Base-by-base conservation (phyloP, 2,329 filamentous ascomycete genomes). In the Xylariaceae sp. region DNA sequence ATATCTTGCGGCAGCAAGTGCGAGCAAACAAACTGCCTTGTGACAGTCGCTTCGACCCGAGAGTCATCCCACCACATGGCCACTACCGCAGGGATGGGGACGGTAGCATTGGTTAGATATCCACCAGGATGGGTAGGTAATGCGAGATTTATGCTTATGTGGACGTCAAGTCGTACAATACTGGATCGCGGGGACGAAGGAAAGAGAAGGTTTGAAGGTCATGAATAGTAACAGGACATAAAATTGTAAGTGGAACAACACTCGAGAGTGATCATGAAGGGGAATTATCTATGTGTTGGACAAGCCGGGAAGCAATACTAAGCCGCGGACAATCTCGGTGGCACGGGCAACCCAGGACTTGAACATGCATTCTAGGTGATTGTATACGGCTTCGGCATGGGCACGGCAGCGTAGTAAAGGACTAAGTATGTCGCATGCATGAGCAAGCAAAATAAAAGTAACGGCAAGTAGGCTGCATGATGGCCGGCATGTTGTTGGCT, bases 11-110 rank as follows among this genome's bases (percentile, higher is more conserved):
- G 74, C 36, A 76, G 69, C 32, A 89, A 70, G 44, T 85, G 77
- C 31, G 78, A 78, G 38, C 75, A 72, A 47, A 89, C 78, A 56
- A 82, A 89, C 43, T 79, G 69, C 48, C 78, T 72, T 42, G 81
- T 87, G 53, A 89, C 81, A 44, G 81, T 85, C 41, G 74, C 69
- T 55, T 85, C 77, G 57, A 89, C 87, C 46, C 73, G 75, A 50
- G 81, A 75, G 43, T 80, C 71, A 59, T 85, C 83, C 84, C 84
- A 89, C 83, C 84, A 88, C 61, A 80, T 68, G 44, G 52, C 52
- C 49, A 44, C 45, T 43, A 56, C 48, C 49, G 51, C 53, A 36
- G 50, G 41, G 43, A 40, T 46, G 40, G 34, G 38, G 47, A 47
- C 44, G 48, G 49, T 53, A 45, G 48, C 53, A 59, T 59, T 51